Evolutionary conservation across 768 basidiomycete genomes (phyloP).

Genomic region (Terana coerulea): DNA sequence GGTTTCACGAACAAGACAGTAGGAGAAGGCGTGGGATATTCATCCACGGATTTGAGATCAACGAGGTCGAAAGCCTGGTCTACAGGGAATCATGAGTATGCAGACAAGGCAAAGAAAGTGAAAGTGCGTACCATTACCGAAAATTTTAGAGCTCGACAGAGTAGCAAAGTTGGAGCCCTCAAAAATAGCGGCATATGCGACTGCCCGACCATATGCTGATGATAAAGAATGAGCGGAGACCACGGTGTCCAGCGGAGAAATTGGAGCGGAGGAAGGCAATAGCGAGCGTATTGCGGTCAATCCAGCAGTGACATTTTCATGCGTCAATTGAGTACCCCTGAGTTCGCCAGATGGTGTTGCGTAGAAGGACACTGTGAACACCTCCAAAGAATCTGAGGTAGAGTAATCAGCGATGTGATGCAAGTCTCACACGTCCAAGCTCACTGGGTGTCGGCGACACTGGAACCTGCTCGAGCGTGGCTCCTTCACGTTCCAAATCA

Average conservation of each 20-base stretch:
- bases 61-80: conserved; percentile 30
- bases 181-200: conserved; percentile 76
- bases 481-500: conserved; percentile 68
- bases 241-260: conserved; percentile 73
- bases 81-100: not conserved
- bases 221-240: conserved; percentile 71
- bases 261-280: conserved; percentile 65
- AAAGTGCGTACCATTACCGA: conserved; percentile 39
- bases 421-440: conserved; percentile 22
- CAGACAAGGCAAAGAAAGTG: not conserved
- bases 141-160: conserved; percentile 50
- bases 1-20: conserved; percentile 77
- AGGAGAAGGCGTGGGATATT: conserved; percentile 64
- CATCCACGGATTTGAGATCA: conserved; percentile 45
- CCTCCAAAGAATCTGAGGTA: conserved; percentile 50
- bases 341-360: conserved; percentile 47
- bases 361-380: conserved; percentile 69
- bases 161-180: conserved; percentile 75
- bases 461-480: conserved; percentile 41
- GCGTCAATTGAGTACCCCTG: conserved; percentile 66
- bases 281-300: conserved; percentile 76
- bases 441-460: conserved; percentile 49
- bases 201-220: conserved; percentile 72
- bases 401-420: not conserved
- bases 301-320: conserved; percentile 85